Evolutionary conservation across 108 stramenopile genomes (phyloP).

Genomic region (Ochromonas danica): DNA sequence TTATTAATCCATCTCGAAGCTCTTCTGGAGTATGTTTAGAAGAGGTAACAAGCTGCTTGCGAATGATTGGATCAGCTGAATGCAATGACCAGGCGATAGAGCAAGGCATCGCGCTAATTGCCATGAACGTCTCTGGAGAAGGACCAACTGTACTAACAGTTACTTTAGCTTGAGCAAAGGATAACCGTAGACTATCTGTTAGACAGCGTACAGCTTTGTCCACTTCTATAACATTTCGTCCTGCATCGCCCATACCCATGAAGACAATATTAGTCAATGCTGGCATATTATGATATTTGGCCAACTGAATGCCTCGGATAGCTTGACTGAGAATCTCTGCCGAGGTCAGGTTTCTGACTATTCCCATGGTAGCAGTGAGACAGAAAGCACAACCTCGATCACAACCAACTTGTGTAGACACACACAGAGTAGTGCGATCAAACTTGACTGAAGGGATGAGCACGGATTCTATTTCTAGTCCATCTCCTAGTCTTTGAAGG

Average conservation of each 20-base stretch:
- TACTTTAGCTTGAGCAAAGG: conserved; percentile 19
- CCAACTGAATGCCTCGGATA: neutral
- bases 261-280: conserved; percentile 4
- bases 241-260: conserved; percentile 36
- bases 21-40: neutral
- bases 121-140: conserved; percentile 13
- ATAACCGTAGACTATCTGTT: neutral
- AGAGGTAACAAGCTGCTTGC: conserved; percentile 17
- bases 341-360: conserved; percentile 32
- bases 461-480: conserved; percentile 17
- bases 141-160: conserved; percentile 31
- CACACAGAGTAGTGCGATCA: conserved; percentile 25
- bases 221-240: neutral
- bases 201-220: neutral
- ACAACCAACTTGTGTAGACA: conserved; percentile 36
- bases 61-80: conserved; percentile 1
- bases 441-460: neutral
- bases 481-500: neutral
- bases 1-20: neutral
- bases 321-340: conserved; percentile 28
- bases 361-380: conserved; percentile 22
- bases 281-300: neutral
- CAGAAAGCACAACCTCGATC: conserved; percentile 37
- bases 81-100: conserved; percentile 33
- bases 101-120: neutral